phyloP scores from a whole-genome alignment of 2,329 filamentous ascomycete genomes.

The Teratosphaeria epicoccoides region DNA sequence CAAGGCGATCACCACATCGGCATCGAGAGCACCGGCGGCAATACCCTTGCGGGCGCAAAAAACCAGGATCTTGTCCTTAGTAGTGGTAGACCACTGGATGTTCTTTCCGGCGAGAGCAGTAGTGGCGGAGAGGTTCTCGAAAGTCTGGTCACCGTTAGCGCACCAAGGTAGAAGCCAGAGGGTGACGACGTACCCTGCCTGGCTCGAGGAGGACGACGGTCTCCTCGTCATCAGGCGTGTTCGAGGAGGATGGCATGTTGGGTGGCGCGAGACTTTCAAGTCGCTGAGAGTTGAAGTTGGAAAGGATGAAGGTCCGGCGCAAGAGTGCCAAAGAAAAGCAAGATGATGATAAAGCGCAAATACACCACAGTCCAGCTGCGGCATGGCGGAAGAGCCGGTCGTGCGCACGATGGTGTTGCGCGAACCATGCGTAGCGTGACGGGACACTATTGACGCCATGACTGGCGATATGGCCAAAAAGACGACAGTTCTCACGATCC shows the following conservation, averaged over 20 bases:
- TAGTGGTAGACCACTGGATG: background rate
- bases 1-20: background rate
- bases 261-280: background rate
- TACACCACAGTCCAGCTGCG: background rate
- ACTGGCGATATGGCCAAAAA: background rate
- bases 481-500: background rate
- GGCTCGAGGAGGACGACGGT: background rate
- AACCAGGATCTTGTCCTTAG: background rate
- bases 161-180: background rate
- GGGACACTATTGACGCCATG: too few species aligned
- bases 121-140: background rate
- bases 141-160: background rate
- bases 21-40: background rate
- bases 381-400: background rate
- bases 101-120: background rate
- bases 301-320: background rate
- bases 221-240: background rate
- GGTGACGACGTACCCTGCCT: background rate
- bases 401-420: background rate
- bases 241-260: background rate
- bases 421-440: background rate
- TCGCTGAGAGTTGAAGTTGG: background rate
- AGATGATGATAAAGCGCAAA: background rate
- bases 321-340: background rate
- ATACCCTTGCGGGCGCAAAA: background rate